Evolutionary conservation across 495 filamentous ascomycete species (phyloP), one percentile per base, ranked within the genome.

Genomic region (Podospora pseudocomata): DNA sequence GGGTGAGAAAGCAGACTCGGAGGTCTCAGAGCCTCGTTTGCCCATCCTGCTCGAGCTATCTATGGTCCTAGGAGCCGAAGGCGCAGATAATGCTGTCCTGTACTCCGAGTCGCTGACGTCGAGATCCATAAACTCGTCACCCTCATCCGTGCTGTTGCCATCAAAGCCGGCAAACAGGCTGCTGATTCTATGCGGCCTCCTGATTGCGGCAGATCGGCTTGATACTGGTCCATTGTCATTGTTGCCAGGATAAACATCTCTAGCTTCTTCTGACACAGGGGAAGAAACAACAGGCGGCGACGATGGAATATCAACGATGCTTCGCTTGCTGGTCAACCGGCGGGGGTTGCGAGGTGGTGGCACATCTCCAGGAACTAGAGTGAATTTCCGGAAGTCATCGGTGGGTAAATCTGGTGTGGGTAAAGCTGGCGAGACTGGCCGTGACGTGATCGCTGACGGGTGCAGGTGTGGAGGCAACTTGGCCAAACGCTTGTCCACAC

Each of bases 161-260:
- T 89, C 84, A 69, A 96, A 94, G 1, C 91, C 92, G 23, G 91
- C 91, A 74, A 95, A 94, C n/a, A 96, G 80, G 75, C 91, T 94
- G 72, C 90, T 93, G 34, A 90, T 89, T 68, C 91, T 83, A 69
- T 89, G 86, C 2, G 91, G 92, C 49, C 91, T 84, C 67, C 89
- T 86, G 65, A 91, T 81, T 20, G 85, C 83, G 16, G 86, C 84
- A 49, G 79, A 83, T n/a, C 88, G 84, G 60, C 79, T 82, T 4
- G 87, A 87, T 66, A 94, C 75, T 2, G 91, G 91, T 0, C 90
- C 91, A 70, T 93, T 90, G 72, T 94, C 91, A 72, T 93, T 93
- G 69, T 92, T 93, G 0, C 91, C 92, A 4, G 90, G 89, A 74
- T 94, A 94, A 6, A 85, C 83, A 71, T 94, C 87, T 44, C 84